A percentile compares a stretch with the other conserved stretches of the same genome.
Evolutionary conservation across 495 filamentous ascomycete species (phyloP).

Genomic region (Lichenothelia convexa): DNA sequence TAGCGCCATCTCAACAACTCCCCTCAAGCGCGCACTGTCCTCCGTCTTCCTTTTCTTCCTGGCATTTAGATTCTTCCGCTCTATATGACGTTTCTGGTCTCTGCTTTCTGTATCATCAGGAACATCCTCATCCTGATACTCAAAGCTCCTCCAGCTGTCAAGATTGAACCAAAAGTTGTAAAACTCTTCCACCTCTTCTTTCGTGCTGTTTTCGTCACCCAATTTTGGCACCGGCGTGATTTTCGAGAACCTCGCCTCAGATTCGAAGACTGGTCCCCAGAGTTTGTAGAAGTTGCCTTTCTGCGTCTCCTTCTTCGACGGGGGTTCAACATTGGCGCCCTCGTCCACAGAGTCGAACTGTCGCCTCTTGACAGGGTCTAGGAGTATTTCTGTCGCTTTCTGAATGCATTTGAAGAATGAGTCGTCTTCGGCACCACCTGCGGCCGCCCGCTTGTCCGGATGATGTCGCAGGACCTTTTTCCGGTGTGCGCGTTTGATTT

Average conservation of each 20-base stretch:
- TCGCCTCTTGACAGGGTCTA: constrained; percentile 78
- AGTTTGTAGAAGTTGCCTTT: constrained; percentile 90
- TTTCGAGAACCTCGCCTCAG: constrained; percentile 85
- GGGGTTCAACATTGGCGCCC: constrained; percentile 75
- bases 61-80: constrained; percentile 93
- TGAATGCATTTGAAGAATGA: constrained; percentile 99
- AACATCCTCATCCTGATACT: constrained; percentile 97
- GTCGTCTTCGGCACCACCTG: constrained; percentile 76
- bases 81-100: constrained; percentile 93
- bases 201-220: constrained; percentile 66
- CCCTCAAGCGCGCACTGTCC: constrained; percentile 76
- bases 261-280: constrained; percentile 70
- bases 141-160: constrained; percentile 92
- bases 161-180: constrained; percentile 99
- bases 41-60: constrained; percentile 98
- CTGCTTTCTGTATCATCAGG: constrained; percentile 97
- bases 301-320: constrained; percentile 66
- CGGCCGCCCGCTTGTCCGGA: constrained; percentile 93
- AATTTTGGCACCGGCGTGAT: constrained; percentile 69
- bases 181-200: constrained; percentile 80
- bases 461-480: constrained; percentile 99
- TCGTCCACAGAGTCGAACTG: constrained; percentile 96
- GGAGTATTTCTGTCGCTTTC: constrained; percentile 84
- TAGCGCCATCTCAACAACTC: constrained; percentile 70
- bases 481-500: constrained; percentile 95